Base-by-base conservation (phyloP, 2,329 filamentous ascomycete genomes). In the Blastomyces silverae region DNA sequence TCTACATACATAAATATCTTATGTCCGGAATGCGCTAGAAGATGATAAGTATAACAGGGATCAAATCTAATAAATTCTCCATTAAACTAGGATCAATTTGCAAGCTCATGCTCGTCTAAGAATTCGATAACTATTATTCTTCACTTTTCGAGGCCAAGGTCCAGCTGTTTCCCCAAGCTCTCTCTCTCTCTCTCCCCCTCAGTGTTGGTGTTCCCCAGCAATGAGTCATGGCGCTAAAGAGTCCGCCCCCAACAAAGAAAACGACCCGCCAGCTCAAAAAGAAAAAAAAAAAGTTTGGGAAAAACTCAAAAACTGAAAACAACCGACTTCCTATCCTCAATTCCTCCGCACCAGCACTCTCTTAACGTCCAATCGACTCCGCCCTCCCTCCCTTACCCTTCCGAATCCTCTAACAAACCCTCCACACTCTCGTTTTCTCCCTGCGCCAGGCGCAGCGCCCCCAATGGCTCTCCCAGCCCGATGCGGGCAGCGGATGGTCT, bases 391-490 rank as follows among this genome's bases (percentile, higher is more conserved):
- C 50, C 7, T n/a, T 25, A 22, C 52, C 34, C 17, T 56, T 34
- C 5, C 48, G 2, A 25, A 13, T 39, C 37, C 57, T 25, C 59
- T 28, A 53, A 42, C 48, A 52, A n/a, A 56, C 48, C 65, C 61
- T 65, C 63, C 67, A 61, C 63, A 67, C 59, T 62, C 64, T 68
- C 66, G 57, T 63, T 68, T 66, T 34, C 31, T 64, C 65, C 57
- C 62, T 67, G 64, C 63, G 69, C 66, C 67, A 63, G 69, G 74
- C 73, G 74, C 73, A 69, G 71, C 69, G 52, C 39, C 74, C 75
- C 74, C 75, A 74, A 79, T 79, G 77, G 77, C 76, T 77, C 74
- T 79, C 72, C 73, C 76, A 70, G 76, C 77, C 76, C 77, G 77
- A 70, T 78, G 74, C 72, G 77, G 77, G 73, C 77, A 78, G 71